Evolutionary conservation across 2,329 filamentous ascomycete genomes (phyloP).

Genomic region (Hypoxylon rubiginosum): DNA sequence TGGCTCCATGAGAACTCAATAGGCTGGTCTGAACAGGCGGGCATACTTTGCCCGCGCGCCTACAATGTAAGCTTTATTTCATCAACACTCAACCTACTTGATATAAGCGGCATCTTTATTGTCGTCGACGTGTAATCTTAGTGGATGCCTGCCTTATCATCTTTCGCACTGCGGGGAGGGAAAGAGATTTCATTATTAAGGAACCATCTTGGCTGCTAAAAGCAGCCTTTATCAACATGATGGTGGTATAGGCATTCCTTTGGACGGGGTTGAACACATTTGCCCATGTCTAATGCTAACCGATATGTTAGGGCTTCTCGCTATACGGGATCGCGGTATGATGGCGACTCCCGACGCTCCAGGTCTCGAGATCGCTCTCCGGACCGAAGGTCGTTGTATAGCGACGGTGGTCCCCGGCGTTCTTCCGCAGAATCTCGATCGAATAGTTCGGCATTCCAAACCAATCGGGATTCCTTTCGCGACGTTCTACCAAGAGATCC

Average conservation of each 20-base stretch:
- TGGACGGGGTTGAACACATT: not conserved
- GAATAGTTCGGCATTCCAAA: slow-evolving; percentile 71
- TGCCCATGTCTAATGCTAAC: slow-evolving; percentile 44
- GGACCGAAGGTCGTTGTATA: slow-evolving; percentile 67
- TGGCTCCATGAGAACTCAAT: slow-evolving; percentile 37
- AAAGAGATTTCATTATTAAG: not conserved
- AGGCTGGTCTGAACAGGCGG: slow-evolving; percentile 27
- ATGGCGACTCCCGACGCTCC: slow-evolving; percentile 71
- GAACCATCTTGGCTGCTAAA: not conserved
- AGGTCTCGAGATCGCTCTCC: slow-evolving; percentile 79
- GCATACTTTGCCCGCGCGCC: slow-evolving; percentile 30
- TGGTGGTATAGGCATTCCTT: not conserved
- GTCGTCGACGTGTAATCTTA: not conserved
- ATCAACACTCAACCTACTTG: not conserved
- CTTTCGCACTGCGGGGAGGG: not conserved
- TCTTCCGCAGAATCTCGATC: slow-evolving; percentile 71
- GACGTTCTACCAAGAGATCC: slow-evolving; percentile 75
- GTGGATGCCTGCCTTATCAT: slow-evolving; percentile 4
- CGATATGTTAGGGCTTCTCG: slow-evolving; percentile 62
- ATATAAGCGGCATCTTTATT: slow-evolving; percentile 3
- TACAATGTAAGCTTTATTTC: slow-evolving; percentile 43
- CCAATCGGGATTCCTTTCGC: slow-evolving; percentile 70
- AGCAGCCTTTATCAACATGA: not conserved
- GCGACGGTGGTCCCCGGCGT: slow-evolving; percentile 77
- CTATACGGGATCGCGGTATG: slow-evolving; percentile 71